These are phyloP conservation scores for Dryas integrifolia DNA, from an alignment of 331 rosid species.

Conservation along the genomic window DNA sequence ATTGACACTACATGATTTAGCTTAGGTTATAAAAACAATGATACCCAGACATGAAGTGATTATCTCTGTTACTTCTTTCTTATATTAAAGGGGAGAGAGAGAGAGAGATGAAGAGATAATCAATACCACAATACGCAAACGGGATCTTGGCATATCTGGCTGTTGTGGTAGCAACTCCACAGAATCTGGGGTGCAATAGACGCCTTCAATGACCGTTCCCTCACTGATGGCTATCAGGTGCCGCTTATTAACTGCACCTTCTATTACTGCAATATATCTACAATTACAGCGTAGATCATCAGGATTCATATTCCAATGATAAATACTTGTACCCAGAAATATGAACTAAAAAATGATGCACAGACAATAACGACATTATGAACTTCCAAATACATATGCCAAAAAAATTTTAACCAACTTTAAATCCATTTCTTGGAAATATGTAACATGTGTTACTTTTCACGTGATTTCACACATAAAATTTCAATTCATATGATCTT, in stretches of 20 bases:
- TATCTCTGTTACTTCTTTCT: not conserved
- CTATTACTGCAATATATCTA: slow-evolving; percentile 83
- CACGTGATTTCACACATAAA: not conserved
- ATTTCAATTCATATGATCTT: not conserved
- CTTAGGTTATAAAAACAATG: slow-evolving; percentile 3
- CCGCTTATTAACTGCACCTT: slow-evolving; percentile 68
- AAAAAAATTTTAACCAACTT: not conserved
- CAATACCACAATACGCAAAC: slow-evolving; percentile 82
- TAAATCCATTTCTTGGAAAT: not conserved
- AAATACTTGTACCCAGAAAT: slow-evolving; percentile 21
- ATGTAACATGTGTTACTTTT: not conserved
- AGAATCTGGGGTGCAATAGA: slow-evolving; percentile 72
- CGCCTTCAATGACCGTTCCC: slow-evolving; percentile 73
- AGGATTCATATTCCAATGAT: slow-evolving; percentile 7
- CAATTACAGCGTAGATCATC: slow-evolving; percentile 30
- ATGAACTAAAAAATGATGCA: slow-evolving; percentile 5
- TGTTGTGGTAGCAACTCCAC: slow-evolving; percentile 75
- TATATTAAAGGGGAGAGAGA: not conserved
- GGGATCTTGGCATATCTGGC: slow-evolving; percentile 63
- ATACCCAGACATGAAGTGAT: not conserved
- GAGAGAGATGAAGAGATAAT: slow-evolving; percentile 15
- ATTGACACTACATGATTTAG: slow-evolving; percentile 1
- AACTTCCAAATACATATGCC: not conserved
- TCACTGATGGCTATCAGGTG: slow-evolving; percentile 66
- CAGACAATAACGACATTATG: not conserved